phyloP scores from a whole-genome alignment of 164 flowering plant genomes.

The Warburgia ugandensis region DNA sequence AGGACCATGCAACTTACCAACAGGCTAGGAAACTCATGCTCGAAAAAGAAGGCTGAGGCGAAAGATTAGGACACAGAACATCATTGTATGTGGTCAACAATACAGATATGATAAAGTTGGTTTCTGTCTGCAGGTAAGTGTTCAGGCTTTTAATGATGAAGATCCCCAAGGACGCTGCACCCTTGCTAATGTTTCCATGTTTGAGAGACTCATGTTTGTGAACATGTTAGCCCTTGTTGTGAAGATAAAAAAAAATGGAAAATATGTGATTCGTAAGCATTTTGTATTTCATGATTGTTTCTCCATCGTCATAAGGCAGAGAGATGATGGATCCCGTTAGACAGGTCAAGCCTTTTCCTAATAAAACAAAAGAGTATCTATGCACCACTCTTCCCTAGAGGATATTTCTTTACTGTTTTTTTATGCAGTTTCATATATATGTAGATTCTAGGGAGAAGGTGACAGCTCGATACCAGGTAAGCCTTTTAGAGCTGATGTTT shows the following conservation, averaged over 20 bases:
- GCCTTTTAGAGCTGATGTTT: no score
- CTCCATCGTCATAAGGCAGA: conserved; percentile 99
- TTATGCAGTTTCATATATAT: conserved; percentile 67
- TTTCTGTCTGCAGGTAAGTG: conserved; percentile 55
- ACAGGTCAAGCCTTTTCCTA: conserved; percentile 51
- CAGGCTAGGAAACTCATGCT: no score
- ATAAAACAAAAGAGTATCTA: not conserved
- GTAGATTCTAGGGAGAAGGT: conserved; percentile 92
- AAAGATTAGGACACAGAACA: no score
- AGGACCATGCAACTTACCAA: no score
- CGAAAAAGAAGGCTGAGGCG: no score
- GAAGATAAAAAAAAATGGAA: no score
- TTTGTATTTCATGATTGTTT: conserved; percentile 62
- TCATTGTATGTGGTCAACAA: no score
- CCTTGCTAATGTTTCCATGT: conserved; percentile 55
- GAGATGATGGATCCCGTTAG: conserved; percentile 46
- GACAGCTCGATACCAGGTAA: conserved; percentile 95
- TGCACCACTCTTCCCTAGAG: not conserved
- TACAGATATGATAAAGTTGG: no score
- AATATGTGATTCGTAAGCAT: not conserved
- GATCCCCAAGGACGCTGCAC: conserved; percentile 99
- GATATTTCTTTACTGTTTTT: not conserved
- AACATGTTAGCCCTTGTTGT: no score
- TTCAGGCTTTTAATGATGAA: conserved; percentile 98
- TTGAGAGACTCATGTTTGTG: not conserved